phyloP scores from a whole-genome alignment of 1,139 yeast genomes.

The Suhomyces kunorum region DNA sequence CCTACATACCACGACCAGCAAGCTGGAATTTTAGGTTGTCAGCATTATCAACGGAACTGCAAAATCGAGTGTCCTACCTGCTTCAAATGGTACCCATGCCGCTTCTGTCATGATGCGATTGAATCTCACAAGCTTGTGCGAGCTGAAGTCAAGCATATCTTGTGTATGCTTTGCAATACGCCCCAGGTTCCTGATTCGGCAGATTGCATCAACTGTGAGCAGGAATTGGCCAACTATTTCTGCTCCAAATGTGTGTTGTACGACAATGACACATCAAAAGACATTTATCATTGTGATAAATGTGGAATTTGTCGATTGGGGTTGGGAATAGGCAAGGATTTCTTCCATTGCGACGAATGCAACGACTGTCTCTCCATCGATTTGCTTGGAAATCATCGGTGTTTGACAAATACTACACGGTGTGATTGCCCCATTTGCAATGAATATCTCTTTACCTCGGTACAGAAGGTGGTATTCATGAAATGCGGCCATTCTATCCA shows the following conservation, averaged over 20 bases:
- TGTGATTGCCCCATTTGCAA: conserved; percentile 93
- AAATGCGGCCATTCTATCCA: conserved; percentile 94
- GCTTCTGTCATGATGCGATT: conserved; percentile 79
- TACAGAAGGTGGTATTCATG: conserved; percentile 86
- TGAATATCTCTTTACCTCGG: conserved; percentile 87
- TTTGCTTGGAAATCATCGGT: conserved; percentile 72
- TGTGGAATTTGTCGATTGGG: conserved; percentile 95
- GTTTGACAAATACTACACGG: conserved; percentile 85
- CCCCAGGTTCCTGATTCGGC: conserved; percentile 71
- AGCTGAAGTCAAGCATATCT: conserved; percentile 61
- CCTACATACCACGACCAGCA: conserved; percentile 51
- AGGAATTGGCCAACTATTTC: conserved; percentile 70
- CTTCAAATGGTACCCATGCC: conserved; percentile 72
- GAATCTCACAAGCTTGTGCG: conserved; percentile 65
- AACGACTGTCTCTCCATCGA: conserved; percentile 86
- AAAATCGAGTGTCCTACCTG: conserved; percentile 82
- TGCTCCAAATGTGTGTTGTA: conserved; percentile 78
- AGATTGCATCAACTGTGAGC: conserved; percentile 67
- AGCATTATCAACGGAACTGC: conserved; percentile 81
- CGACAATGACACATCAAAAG: conserved; percentile 78
- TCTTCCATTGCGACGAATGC: conserved; percentile 88
- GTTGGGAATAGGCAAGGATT: conserved; percentile 81
- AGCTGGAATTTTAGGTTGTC: conserved; percentile 63
- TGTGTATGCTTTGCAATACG: conserved; percentile 78
- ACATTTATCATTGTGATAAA: conserved; percentile 87